These are phyloP conservation scores for Globisporangium uncinulatum DNA, from an alignment of 352 stramenopile genomes.

Conservation along the genomic window DNA sequence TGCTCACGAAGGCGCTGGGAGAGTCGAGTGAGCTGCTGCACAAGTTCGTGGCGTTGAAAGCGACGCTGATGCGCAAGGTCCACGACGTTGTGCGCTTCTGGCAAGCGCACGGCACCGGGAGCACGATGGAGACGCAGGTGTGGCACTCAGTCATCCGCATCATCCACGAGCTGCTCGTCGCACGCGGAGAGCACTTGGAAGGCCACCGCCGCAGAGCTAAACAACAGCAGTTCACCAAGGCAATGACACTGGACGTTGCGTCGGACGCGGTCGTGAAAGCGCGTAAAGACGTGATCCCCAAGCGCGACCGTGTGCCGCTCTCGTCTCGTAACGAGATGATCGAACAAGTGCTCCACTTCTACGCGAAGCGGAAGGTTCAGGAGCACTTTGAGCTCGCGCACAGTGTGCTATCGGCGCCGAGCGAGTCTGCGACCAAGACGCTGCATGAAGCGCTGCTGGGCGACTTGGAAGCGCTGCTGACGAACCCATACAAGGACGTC, in stretches of 20 bases:
- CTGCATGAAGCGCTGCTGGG: constrained; percentile 39
- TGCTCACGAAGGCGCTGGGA: constrained; percentile 31
- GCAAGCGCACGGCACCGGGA: constrained; percentile 30
- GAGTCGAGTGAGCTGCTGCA: constrained; percentile 27
- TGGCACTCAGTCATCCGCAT: constrained; percentile 42
- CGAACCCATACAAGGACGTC: constrained; percentile 55
- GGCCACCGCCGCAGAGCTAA: constrained; percentile 36
- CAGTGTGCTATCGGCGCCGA: constrained; percentile 23
- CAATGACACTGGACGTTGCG: constrained; percentile 40
- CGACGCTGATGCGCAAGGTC: constrained; percentile 29
- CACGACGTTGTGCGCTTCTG: constrained; percentile 47
- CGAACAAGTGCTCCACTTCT: constrained; percentile 61
- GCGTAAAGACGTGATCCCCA: constrained; percentile 8
- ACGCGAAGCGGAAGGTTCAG: constrained; percentile 47
- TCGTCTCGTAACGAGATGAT: constrained; percentile 64
- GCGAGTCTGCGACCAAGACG: constrained; percentile 13
- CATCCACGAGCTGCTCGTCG: constrained; percentile 48
- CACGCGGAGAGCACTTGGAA: constrained; percentile 39
- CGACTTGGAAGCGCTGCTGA: constrained; percentile 44
- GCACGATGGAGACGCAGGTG: constrained; percentile 51
- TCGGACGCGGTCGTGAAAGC: constrained; percentile 36
- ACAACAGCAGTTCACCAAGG: constrained; percentile 48
- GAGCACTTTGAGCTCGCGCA: constrained; percentile 58
- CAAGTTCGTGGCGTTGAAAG: constrained; percentile 34
- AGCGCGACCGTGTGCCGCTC: constrained; percentile 23